These are phyloP conservation scores for Eucalyptus camaldulensis DNA, from an alignment of 345 rosid species.

Conservation along the genomic window DNA sequence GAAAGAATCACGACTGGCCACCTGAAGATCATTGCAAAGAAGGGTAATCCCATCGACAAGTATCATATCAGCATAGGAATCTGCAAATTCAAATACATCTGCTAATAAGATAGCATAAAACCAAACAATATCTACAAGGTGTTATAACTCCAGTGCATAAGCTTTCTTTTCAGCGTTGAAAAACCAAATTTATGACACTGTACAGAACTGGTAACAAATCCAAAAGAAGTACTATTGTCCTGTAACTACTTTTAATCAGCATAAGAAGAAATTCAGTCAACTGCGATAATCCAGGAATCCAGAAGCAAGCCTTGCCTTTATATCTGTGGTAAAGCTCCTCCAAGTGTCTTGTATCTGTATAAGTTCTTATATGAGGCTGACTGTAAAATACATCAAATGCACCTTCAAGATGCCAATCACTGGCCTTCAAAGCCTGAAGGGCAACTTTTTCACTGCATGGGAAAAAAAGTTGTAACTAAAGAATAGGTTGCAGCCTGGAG, in stretches of 20 bases:
- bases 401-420: constrained; percentile 94
- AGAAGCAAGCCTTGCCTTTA: constrained; percentile 44
- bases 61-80: constrained; percentile 32
- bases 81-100: constrained; percentile 5
- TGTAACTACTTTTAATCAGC: neutral
- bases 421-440: constrained; percentile 74
- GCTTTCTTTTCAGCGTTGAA: neutral
- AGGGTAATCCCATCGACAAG: constrained; percentile 35
- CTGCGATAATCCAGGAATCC: neutral
- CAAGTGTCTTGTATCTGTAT: constrained; percentile 64
- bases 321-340: constrained; percentile 93
- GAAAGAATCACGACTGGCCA: neutral
- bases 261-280: neutral
- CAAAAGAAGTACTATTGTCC: neutral
- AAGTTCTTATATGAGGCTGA: constrained; percentile 68
- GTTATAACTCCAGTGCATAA: neutral
- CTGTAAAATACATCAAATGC: constrained; percentile 89
- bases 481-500: neutral
- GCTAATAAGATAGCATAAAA: neutral
- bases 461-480: neutral
- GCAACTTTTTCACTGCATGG: constrained; percentile 78
- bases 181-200: neutral
- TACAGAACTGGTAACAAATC: neutral
- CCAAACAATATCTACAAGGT: neutral
- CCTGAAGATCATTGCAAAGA: constrained; percentile 42